Evolutionary conservation across 306 rosid species (phyloP).

Genomic region (Chamaecrista fasciculata): DNA sequence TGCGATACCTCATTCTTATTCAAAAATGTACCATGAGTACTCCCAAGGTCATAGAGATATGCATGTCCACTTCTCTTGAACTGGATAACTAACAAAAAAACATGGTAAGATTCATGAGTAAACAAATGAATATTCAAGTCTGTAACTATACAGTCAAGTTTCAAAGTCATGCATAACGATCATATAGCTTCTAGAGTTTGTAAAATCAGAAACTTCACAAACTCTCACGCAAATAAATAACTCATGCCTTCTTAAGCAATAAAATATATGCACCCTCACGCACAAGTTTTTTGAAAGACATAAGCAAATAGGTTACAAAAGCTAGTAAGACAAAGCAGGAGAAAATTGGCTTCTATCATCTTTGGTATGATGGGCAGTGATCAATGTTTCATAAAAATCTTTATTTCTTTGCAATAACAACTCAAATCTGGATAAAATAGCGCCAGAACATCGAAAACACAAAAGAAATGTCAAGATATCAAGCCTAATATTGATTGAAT

Average conservation of each 20-base stretch:
- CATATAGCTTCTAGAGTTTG: slow-evolving; percentile 2
- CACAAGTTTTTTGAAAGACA: not conserved
- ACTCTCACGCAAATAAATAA: not conserved
- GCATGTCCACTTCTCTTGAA: slow-evolving; percentile 83
- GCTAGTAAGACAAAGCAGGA: not conserved
- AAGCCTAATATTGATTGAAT: not conserved
- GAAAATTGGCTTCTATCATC: slow-evolving; percentile 14
- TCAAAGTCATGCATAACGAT: slow-evolving; percentile 8
- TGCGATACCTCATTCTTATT: slow-evolving; percentile 79
- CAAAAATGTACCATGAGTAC: slow-evolving; percentile 88
- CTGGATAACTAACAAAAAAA: slow-evolving; percentile 62
- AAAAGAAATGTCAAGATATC: not conserved
- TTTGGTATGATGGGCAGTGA: not conserved
- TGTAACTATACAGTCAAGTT: not conserved
- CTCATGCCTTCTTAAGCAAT: not conserved
- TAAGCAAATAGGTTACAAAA: not conserved
- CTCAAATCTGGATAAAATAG: not conserved
- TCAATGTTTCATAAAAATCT: not conserved
- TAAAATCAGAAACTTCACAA: not conserved
- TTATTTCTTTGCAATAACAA: not conserved
- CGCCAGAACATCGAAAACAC: not conserved
- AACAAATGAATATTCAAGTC: not conserved
- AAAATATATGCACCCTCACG: not conserved
- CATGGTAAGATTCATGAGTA: slow-evolving; percentile 23
- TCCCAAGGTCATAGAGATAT: slow-evolving; percentile 88